Conservation (phyloP, 2,329 filamentous ascomycete species). For the Didymellaceae sp. region DNA sequence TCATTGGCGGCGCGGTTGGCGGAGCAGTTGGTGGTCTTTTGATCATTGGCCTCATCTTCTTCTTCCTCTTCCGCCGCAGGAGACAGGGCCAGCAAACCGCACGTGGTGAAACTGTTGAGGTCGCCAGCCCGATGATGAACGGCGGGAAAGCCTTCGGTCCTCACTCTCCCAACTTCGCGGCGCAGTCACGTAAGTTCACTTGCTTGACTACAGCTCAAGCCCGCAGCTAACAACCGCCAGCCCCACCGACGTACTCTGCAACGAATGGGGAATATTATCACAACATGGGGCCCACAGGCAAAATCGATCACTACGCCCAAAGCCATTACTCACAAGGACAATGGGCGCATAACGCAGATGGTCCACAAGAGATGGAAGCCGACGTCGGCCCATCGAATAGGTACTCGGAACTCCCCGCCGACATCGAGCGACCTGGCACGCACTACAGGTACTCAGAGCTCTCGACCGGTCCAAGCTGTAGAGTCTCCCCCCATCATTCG, state of each 20-base stretch:
- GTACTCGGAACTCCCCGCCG: slow-evolving; percentile 35
- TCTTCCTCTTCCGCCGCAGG: slow-evolving; percentile 32
- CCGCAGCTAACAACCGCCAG: slow-evolving; percentile 13
- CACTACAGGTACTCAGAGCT: slow-evolving; percentile 30
- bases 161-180: slow-evolving; percentile 18
- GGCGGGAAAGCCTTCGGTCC: slow-evolving; percentile 17
- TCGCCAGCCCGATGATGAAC: slow-evolving; percentile 22
- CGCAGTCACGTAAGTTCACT: slow-evolving; percentile 31
- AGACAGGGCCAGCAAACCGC: slow-evolving; percentile 11
- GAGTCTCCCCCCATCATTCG: slow-evolving; percentile 28
- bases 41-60: slow-evolving; percentile 34
- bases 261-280: slow-evolving; percentile 28
- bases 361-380: slow-evolving; percentile 29
- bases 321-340: slow-evolving; percentile 19
- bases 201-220: background rate
- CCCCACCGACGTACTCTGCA: slow-evolving; percentile 35
- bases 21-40: slow-evolving; percentile 32
- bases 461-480: slow-evolving; percentile 27
- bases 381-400: slow-evolving; percentile 18
- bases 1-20: slow-evolving; percentile 39
- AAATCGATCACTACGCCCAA: slow-evolving; percentile 17
- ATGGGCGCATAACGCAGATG: slow-evolving; percentile 23
- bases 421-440: slow-evolving; percentile 9
- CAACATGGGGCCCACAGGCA: slow-evolving; percentile 11
- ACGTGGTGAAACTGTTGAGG: background rate